Percentiles rank a stretch among this genome's conserved stretches.
These are phyloP conservation scores for Platanthera zijinensis DNA, from an alignment of 106 monocot genomes.

Conservation along the genomic window DNA sequence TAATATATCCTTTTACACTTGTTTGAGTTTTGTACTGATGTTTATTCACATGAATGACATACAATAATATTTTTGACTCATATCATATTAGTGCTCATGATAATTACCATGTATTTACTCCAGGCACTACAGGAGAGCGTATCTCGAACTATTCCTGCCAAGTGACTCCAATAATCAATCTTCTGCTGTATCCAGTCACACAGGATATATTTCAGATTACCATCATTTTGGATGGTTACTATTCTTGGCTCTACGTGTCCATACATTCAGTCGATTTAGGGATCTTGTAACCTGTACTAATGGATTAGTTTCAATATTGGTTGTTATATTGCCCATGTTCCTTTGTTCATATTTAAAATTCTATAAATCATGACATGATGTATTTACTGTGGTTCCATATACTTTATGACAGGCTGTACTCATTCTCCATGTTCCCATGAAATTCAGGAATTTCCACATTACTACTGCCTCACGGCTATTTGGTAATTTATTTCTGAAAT, in stretches of 20 bases:
- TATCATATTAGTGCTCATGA: background rate
- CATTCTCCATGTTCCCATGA: constrained; percentile 71
- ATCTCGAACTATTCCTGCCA: constrained; percentile 56
- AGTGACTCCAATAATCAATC: constrained; percentile 12
- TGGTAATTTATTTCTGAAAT: constrained; percentile 26
- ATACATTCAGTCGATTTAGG: constrained; percentile 66
- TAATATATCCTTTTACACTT: background rate
- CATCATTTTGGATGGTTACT: constrained; percentile 95
- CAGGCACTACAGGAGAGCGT: constrained; percentile 81
- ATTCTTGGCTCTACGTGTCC: constrained; percentile 72
- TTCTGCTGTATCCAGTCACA: constrained; percentile 11
- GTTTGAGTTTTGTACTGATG: background rate
- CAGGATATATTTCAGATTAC: constrained; percentile 55
- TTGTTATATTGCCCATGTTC: constrained; percentile 9
- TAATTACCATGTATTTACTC: background rate
- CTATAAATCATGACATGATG: background rate
- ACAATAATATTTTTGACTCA: background rate
- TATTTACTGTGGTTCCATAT: background rate
- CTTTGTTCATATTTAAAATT: background rate
- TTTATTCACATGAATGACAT: background rate
- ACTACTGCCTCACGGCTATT: constrained; percentile 27
- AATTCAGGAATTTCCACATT: constrained; percentile 60
- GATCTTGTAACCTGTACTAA: constrained; percentile 92
- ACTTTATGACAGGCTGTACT: constrained; percentile 52
- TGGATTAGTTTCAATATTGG: constrained; percentile 85